Base-by-base conservation (phyloP, 208 protist species). In the Leishmania braziliensis region DNA sequence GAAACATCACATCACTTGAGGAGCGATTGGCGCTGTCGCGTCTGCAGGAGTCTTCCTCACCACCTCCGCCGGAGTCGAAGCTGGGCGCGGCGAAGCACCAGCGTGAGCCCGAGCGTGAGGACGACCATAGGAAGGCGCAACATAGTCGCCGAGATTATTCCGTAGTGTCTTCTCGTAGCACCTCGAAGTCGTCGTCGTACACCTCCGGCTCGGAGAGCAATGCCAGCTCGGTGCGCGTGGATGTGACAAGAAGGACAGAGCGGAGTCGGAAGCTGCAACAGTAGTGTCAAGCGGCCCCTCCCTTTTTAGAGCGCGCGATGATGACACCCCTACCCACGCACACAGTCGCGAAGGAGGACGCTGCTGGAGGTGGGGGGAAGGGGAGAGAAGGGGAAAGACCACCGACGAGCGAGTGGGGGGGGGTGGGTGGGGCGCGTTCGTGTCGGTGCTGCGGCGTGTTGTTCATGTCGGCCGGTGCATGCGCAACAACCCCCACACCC, bases 191-290 rank as follows among this genome's bases (percentile, higher is more conserved):
- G 36, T 62, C 56, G 3, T 18, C 23, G 39, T 18, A 9, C 3
- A 8, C 33, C 46, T 75, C 70, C 18, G 84, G 79, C 46, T 60
- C 77, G 5, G 66, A 76, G 4, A 88, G 84, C 80, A 88, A 90
- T 63, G 87, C 81, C n/a, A 90, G 87, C 78, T 90, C 87, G 10
- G 84, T 90, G 70, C 84, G 84, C 0, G 56, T 83, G 58, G 82
- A 85, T 26, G 87, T 85, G 23, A 81, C 75, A 16, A n/a, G 58
- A 14, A 54, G 20, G 54, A 80, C 78, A 14, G 50, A 83, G 54
- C 84, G 81, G 20, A 14, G 33, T 33, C 73, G 73, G 0, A 60
- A 50, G 36, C 50, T 77, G 65, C 74, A 36, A 10, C 74, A 36
- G 50, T 80, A 75, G 26, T 54, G 36, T 39, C 29, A 63, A 8